A percentile compares a stretch with the other conserved stretches of the same genome.
phyloP scores from a whole-genome alignment of 192 early-diverging fungal genomes.

The Borealophlyctis nickersoniae region DNA sequence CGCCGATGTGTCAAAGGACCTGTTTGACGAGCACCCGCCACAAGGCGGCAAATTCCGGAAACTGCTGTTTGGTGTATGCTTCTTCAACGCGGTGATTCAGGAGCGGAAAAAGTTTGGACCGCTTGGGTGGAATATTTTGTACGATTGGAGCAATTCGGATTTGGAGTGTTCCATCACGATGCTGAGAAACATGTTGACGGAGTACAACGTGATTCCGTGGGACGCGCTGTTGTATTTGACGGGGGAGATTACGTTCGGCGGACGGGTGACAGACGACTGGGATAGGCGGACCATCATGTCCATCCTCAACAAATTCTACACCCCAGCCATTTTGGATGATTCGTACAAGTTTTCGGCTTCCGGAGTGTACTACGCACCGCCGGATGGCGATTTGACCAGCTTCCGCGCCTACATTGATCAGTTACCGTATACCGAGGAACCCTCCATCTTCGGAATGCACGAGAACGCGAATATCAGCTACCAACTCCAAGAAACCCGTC shows the following conservation, averaged over 20 bases:
- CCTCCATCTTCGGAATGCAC: conserved; percentile 65
- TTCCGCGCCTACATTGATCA: conserved; percentile 53
- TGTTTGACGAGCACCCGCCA: conserved; percentile 57
- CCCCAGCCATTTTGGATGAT: conserved; percentile 47
- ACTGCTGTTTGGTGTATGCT: conserved; percentile 61
- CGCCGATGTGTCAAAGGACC: conserved; percentile 51
- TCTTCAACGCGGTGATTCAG: conserved; percentile 65
- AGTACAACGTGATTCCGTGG: conserved; percentile 52
- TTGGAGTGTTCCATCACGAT: conserved; percentile 53
- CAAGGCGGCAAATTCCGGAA: conserved; percentile 55
- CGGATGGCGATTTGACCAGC: conserved; percentile 44
- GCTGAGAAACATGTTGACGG: conserved; percentile 48
- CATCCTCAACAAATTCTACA: conserved; percentile 53
- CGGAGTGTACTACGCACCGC: conserved; percentile 55
- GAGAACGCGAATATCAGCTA: conserved; percentile 67
- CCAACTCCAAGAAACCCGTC: conserved; percentile 55
- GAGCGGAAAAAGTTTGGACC: conserved; percentile 64
- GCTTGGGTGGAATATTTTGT: conserved; percentile 61
- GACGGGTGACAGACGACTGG: conserved; percentile 64
- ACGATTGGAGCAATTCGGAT: conserved; percentile 59
- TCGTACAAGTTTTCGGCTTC: conserved; percentile 49
- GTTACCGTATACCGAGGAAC: conserved; percentile 58
- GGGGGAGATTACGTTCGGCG: conserved; percentile 64
- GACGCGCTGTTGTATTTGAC: conserved; percentile 57
- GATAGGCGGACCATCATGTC: conserved; percentile 53